These are phyloP conservation scores for Rutidosis leptorrhynchoides DNA, from an alignment of 129 eudicot species.

Conservation along the genomic window DNA sequence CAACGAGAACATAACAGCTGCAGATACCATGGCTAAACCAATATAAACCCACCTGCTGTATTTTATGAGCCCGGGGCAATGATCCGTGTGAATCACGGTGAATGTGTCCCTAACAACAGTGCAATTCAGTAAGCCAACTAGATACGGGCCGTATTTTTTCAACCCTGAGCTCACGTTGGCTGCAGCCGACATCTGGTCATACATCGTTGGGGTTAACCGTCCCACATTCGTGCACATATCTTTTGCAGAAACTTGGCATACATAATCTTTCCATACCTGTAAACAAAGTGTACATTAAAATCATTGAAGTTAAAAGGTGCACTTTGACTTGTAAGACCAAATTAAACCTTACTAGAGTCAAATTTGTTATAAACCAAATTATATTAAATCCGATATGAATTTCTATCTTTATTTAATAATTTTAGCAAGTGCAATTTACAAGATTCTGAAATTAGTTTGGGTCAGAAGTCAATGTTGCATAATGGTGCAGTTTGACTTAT, in stretches of 20 bases:
- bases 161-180: slow-evolving; percentile 72
- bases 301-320: not conserved
- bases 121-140: slow-evolving; percentile 52
- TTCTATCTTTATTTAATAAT: not conserved
- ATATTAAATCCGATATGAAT: not conserved
- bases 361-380: too few relatives aligned
- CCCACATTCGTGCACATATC: slow-evolving; percentile 63
- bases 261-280: slow-evolving; percentile 73
- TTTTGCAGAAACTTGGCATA: slow-evolving; percentile 54
- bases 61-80: slow-evolving; percentile 51
- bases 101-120: slow-evolving; percentile 61
- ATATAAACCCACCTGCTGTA: slow-evolving; percentile 68
- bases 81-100: slow-evolving; percentile 33
- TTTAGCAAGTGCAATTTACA: not conserved
- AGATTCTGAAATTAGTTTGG: not conserved
- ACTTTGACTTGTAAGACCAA: not conserved
- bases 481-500: slow-evolving; percentile 14
- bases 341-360: not conserved
- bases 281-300: not conserved
- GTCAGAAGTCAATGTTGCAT: not conserved
- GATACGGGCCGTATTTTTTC: slow-evolving; percentile 52
- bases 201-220: slow-evolving; percentile 68
- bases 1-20: slow-evolving; percentile 63
- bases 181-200: slow-evolving; percentile 58
- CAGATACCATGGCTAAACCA: slow-evolving; percentile 61